Base-by-base conservation (phyloP, 805 yeast genomes). In the Yarrowia alimentaria region DNA sequence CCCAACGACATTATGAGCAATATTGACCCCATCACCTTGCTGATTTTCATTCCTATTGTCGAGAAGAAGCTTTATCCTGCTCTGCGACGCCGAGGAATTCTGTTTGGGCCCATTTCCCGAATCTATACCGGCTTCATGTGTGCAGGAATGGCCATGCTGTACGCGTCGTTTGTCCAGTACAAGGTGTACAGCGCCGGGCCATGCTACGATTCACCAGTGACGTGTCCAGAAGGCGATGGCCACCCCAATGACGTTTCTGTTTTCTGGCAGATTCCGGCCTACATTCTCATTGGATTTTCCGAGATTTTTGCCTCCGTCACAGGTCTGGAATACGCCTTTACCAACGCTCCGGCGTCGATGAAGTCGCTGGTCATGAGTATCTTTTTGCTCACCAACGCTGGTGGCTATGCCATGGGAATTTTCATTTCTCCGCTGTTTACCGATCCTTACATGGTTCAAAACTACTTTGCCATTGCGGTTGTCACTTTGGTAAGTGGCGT, bases 271-370 rank as follows among this genome's bases (percentile, higher is more conserved):
- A 71, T 75, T 10, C 83, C 83, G 12, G 83, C 88, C 3, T 85
- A 85, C 66, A 74, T 83, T 32, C 68, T 85, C 55, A 79, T 83
- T 66, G 91, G 85, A 9, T 63, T 83, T 49, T 78, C 89, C 14
- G 94, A 85, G 67, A 84, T 85, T 58, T 75, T 85, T 58, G 89
- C 90, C 19, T 81, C 85, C 45, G 78, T 84, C 60, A 84, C 93
- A n/a, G 93, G 91, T 58, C 75, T 83, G 59, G 93, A 85, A 68
- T 84, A 83, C 61, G 94, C 94, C 12, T 85, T 83, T 68, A 79
- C 89, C 16, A 82, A 85, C 69, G 91, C 93, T 4, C 93, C 93
- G 33, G 74, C 73, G 7, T 68, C 75, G 33, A 79, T 80, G 85
- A 79, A 78, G 64, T 76, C 83, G 10, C 75, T 80, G 61, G 74